Evolutionary conservation across 805 yeast genomes (phyloP).

Genomic region (Alloascoidea hylecoeti): DNA sequence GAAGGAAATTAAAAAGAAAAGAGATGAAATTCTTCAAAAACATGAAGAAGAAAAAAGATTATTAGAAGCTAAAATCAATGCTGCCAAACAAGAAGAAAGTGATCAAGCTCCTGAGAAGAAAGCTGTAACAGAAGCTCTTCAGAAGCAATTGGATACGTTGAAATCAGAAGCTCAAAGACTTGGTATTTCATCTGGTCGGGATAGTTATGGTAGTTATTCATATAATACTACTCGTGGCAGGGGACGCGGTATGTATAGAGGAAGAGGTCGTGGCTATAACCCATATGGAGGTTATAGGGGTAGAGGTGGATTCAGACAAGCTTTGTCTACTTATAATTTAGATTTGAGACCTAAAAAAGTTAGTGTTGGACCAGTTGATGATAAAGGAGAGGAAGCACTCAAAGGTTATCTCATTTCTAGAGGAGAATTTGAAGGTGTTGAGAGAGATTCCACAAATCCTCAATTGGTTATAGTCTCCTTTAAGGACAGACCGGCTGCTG

Average conservation of each 20-base stretch:
- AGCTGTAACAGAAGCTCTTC: conserved; percentile 14
- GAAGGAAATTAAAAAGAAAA: conserved; percentile 18
- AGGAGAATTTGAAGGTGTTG: conserved; percentile 14
- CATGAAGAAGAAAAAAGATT: conserved; percentile 17
- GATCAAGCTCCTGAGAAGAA: conserved; percentile 9
- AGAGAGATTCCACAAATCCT: conserved; percentile 7
- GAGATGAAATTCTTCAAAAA: conserved; percentile 19
- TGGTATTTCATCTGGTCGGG: conserved; percentile 12
- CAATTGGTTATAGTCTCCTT: conserved; percentile 12
- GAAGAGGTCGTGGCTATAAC: conserved; percentile 10
- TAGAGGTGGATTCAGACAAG: conserved; percentile 10
- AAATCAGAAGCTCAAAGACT: conserved; percentile 18
- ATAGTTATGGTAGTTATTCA: conserved; percentile 5
- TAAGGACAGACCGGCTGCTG: conserved; percentile 22
- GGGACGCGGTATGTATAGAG: conserved; percentile 9
- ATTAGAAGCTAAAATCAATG: conserved; percentile 8
- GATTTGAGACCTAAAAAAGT: conserved; percentile 24
- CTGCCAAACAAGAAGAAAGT: conserved; percentile 8
- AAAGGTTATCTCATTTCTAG: conserved; percentile 14
- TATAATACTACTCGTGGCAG: conserved; percentile 8
- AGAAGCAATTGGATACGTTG: conserved; percentile 17
- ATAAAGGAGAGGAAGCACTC: conserved; percentile 18
- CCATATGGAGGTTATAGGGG: conserved; percentile 11
- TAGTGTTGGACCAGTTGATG: conserved; percentile 15
- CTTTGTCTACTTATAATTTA: conserved; percentile 14